Base-by-base conservation (phyloP, 768 basidiomycete genomes). In the Amanita muscaria region DNA sequence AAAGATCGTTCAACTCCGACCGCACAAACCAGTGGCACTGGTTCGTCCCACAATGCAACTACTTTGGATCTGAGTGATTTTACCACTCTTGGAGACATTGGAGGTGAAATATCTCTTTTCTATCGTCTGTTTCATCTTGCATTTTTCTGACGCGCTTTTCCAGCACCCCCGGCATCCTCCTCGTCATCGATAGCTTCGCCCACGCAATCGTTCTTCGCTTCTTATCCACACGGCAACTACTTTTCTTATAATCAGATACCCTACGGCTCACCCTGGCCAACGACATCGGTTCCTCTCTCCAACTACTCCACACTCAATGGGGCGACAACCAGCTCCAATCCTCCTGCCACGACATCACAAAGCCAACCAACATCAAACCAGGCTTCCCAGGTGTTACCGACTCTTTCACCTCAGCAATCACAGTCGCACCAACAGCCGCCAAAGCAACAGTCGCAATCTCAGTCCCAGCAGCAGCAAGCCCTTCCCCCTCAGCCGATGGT, bases 271-370 rank as follows among this genome's bases (percentile, higher is more conserved):
- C 81, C 78, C 77, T 52, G 70, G 1, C 53, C 59, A 15, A 55
- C 67, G 6, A 58, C 59, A 6, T 45, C 62, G 33, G 63, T 86
- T 1, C 85, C 85, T 0, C 59, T 88, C 22, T 86, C 85, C 11
- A 78, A 64, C 48, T 88, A 86, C 49, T 88, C 86, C n/a, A 77
- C 78, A 36, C 62, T 87, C 38, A 85, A 87, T 58, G 83, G 82
- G 12, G 82, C 84, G n/a, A 83, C 81, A 1, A 62, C 55, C 49
- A 29, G 35, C 42, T 41, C 47, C 46, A 25, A 58, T 53, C 42
- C 63, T 50, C 27, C 59, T 48, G 27, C 41, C 48, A 32, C 58
- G 53, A 40, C 52, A 15, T 48, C 52, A 24, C 53, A 49, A 32
- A 36, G 43, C 18, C 54, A 47, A 14, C 59, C 58, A 52, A 56